These are phyloP conservation scores for Crepidotus variabilis DNA, from an alignment of 768 basidiomycete genomes.

Conservation along the genomic window DNA sequence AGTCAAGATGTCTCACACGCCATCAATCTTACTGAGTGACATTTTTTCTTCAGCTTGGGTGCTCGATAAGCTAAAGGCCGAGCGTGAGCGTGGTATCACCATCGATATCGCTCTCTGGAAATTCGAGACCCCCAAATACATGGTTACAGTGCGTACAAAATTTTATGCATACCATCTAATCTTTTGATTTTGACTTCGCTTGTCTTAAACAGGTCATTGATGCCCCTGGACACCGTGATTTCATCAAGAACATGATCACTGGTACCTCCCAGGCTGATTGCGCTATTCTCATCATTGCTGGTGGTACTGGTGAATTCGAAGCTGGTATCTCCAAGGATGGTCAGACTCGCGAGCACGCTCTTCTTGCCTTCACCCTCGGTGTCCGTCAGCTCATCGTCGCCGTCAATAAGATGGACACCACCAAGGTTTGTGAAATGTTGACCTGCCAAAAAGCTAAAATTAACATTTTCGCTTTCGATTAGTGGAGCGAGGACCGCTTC, in stretches of 20 bases:
- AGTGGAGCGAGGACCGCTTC: slow-evolving; percentile 99
- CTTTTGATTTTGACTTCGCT: slow-evolving; percentile 13
- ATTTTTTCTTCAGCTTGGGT: slow-evolving; percentile 79
- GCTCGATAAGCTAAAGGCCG: slow-evolving; percentile 99
- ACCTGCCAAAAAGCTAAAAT: not conserved
- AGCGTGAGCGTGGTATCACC: slow-evolving; percentile 99
- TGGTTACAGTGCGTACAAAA: slow-evolving; percentile 70
- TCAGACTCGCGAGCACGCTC: slow-evolving; percentile 99
- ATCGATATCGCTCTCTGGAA: slow-evolving; percentile 99
- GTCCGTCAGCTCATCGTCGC: slow-evolving; percentile 99
- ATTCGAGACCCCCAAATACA: slow-evolving; percentile 98
- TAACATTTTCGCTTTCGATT: slow-evolving; percentile 8
- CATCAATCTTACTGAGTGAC: slow-evolving; percentile 18
- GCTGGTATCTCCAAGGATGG: slow-evolving; percentile 99
- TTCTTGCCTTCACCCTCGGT: slow-evolving; percentile 99
- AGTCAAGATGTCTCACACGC: slow-evolving; percentile 11
- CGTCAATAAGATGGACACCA: slow-evolving; percentile 99
- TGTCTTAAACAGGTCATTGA: slow-evolving; percentile 77
- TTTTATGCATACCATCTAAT: slow-evolving; percentile 11
- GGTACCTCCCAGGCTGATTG: slow-evolving; percentile 99
- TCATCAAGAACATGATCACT: slow-evolving; percentile 99
- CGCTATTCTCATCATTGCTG: slow-evolving; percentile 98
- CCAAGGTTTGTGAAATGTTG: slow-evolving; percentile 59
- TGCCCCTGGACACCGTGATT: slow-evolving; percentile 99
- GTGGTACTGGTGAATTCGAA: slow-evolving; percentile 99